Conservation (phyloP, 2,329 filamentous ascomycete species). For the Colletotrichum sp. region DNA sequence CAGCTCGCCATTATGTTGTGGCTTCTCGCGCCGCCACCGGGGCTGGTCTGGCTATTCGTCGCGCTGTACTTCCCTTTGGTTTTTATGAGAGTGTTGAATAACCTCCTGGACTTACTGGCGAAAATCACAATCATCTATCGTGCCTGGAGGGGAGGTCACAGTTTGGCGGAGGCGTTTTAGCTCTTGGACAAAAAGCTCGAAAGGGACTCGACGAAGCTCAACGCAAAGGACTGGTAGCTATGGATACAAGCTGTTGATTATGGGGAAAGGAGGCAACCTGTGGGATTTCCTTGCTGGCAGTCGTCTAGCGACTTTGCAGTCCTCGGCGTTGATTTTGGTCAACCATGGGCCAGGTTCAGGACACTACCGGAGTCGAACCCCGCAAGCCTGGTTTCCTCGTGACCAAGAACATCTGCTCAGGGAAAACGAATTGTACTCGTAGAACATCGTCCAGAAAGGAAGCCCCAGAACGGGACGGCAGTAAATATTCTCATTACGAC, state of each 20-base stretch:
- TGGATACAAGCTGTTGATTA: neutral
- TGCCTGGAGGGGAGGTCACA: neutral
- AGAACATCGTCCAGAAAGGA: fast-evolving
- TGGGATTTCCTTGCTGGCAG: too few species aligned
- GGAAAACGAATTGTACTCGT: too few species aligned
- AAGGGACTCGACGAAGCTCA: neutral
- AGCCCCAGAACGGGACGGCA: too few species aligned
- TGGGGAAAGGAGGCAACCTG: fast-evolving
- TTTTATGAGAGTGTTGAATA: neutral
- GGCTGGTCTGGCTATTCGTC: neutral
- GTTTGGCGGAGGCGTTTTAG: neutral
- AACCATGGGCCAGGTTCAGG: neutral
- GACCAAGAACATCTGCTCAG: too few species aligned
- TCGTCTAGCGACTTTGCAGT: neutral
- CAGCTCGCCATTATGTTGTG: neutral
- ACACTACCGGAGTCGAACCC: neutral
- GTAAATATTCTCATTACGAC: too few species aligned
- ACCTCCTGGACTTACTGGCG: neutral
- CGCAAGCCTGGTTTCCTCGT: fast-evolving
- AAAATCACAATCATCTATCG: neutral
- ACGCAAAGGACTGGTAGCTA: fast-evolving
- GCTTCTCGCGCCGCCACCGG: neutral
- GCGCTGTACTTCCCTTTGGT: neutral
- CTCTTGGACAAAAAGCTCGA: too few species aligned
- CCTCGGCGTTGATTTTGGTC: fast-evolving